phyloP scores from a whole-genome alignment of 2,329 filamentous ascomycete genomes.

The Coleophoma cylindrospora region DNA sequence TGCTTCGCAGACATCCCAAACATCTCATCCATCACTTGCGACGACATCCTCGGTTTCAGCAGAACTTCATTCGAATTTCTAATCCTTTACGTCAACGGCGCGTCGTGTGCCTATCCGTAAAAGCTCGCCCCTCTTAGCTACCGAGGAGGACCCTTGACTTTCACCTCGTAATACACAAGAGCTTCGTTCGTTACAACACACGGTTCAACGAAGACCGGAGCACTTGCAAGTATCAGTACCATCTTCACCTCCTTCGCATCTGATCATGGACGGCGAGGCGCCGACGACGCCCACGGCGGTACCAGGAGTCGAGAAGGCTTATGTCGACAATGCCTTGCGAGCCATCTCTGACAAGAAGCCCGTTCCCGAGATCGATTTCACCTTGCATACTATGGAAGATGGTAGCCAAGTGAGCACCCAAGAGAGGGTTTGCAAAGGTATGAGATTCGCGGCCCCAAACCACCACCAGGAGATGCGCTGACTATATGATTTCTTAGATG shows the following conservation, averaged over 20 bases:
- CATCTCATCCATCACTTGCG: no score
- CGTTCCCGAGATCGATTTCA: constrained; percentile 96
- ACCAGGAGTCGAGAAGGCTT: constrained; percentile 25
- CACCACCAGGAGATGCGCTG: not conserved
- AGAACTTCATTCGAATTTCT: not conserved
- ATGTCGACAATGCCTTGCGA: constrained; percentile 85
- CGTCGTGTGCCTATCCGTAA: not conserved
- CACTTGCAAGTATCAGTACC: no score
- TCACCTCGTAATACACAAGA: no score
- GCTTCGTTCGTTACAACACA: no score
- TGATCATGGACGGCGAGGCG: constrained; percentile 23
- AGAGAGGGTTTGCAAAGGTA: constrained; percentile 98
- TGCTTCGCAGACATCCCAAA: not conserved
- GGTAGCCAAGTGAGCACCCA: constrained; percentile 89
- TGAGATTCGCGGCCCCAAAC: constrained; percentile 8
- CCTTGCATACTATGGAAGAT: constrained; percentile 97
- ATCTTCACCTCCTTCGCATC: not conserved
- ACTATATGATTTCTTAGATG: constrained; percentile 55
- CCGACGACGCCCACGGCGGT: constrained; percentile 9
- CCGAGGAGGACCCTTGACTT: no score
- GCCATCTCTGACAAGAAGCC: constrained; percentile 94
- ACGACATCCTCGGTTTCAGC: no score
- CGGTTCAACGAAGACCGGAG: no score
- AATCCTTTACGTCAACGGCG: not conserved
- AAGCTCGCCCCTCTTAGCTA: not conserved